A percentile compares a stretch with the other conserved stretches of the same genome.
Evolutionary conservation across 2,329 filamentous ascomycete species (phyloP).

Genomic region (Plectosphaerella cucumerina): DNA sequence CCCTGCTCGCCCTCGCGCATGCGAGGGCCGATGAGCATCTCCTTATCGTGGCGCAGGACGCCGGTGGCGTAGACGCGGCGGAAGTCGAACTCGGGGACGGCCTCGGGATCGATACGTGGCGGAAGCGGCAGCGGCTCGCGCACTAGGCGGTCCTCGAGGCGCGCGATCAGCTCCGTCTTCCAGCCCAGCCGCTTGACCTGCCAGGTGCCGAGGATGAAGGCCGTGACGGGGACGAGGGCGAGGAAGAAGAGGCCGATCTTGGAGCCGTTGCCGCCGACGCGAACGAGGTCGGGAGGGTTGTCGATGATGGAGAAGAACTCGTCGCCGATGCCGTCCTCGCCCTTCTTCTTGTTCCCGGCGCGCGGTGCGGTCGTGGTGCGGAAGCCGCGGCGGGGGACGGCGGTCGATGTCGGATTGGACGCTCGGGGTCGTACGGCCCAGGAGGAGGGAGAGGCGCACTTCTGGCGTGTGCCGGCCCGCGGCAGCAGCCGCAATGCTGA

Average conservation of each 20-base stretch:
- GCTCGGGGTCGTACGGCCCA: neutral
- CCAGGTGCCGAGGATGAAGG: slow-evolving; percentile 89
- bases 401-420: neutral
- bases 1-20: slow-evolving; percentile 87
- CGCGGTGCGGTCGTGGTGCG: slow-evolving; percentile 9
- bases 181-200: slow-evolving; percentile 88
- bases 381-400: slow-evolving; percentile 4
- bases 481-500: neutral
- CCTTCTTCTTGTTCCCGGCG: slow-evolving; percentile 31
- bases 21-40: slow-evolving; percentile 93
- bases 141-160: slow-evolving; percentile 86
- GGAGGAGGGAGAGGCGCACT: neutral
- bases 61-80: slow-evolving; percentile 75
- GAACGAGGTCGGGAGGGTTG: slow-evolving; percentile 75
- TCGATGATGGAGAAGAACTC: slow-evolving; percentile 84
- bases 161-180: slow-evolving; percentile 90
- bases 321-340: slow-evolving; percentile 61
- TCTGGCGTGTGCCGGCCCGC: neutral
- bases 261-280: slow-evolving; percentile 56
- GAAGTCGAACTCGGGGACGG: slow-evolving; percentile 87
- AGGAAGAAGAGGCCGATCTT: slow-evolving; percentile 81
- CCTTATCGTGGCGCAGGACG: slow-evolving; percentile 75
- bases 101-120: slow-evolving; percentile 74
- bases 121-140: slow-evolving; percentile 83
- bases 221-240: slow-evolving; percentile 84